Conservation (phyloP, 2,329 filamentous ascomycete species). For the Fusarium austroafricanum region DNA sequence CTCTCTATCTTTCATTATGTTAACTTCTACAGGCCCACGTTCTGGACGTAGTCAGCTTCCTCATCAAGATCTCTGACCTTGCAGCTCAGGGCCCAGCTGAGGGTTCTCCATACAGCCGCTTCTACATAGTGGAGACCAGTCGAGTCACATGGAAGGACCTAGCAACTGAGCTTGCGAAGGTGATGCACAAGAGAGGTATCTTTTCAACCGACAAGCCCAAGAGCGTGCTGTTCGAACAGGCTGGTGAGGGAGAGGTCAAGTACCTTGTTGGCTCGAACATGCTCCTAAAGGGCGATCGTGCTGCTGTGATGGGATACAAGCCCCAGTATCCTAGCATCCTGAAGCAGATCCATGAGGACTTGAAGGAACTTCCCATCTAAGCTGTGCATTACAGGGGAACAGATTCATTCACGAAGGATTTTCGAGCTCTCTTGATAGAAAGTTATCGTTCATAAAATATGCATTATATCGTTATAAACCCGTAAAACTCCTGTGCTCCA, state of each 20-base stretch:
- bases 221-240: slow-evolving; percentile 1
- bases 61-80: neutral
- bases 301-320: slow-evolving; percentile 3
- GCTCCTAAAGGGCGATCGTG: slow-evolving; percentile 18
- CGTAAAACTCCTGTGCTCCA: neutral
- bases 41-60: slow-evolving; percentile 4
- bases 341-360: slow-evolving; percentile 3
- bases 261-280: slow-evolving; percentile 14
- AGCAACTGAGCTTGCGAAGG: neutral
- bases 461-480: slow-evolving; percentile 1
- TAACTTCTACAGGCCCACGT: neutral
- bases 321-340: neutral
- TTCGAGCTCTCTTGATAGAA: neutral
- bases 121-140: slow-evolving; percentile 14
- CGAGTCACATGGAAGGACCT: slow-evolving; percentile 12
- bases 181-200: slow-evolving; percentile 1
- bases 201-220: neutral
- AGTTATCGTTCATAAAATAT: neutral
- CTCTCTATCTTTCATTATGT: accelerated
- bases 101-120: slow-evolving; percentile 8
- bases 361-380: slow-evolving; percentile 7
- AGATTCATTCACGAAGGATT: neutral
- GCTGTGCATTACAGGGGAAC: accelerated
- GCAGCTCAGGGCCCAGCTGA: neutral
- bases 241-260: slow-evolving; percentile 16